Conservation (phyloP, 2,329 filamentous ascomycete genomes). For the Huntiella moniliformis region DNA sequence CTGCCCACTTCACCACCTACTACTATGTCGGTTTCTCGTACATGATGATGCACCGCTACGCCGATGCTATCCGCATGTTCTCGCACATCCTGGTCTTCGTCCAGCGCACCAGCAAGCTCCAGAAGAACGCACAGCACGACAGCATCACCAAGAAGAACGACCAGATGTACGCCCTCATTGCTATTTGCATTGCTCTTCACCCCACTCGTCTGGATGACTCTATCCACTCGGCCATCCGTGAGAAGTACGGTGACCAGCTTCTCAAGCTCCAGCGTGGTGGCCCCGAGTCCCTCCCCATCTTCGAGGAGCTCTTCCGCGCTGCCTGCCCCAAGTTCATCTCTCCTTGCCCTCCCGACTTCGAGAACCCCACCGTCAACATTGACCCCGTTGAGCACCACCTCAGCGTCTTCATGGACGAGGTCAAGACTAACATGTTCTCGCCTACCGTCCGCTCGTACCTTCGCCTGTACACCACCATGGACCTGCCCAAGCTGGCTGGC, state of each 20-base stretch:
- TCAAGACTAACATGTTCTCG: slow-evolving; percentile 97
- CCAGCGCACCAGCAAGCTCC: slow-evolving; percentile 98
- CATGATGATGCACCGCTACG: slow-evolving; percentile 99
- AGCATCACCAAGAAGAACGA: slow-evolving; percentile 99
- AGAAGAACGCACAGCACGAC: slow-evolving; percentile 97
- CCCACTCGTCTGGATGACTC: slow-evolving; percentile 95
- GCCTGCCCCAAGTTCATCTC: slow-evolving; percentile 99
- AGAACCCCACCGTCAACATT: slow-evolving; percentile 86
- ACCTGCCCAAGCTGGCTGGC: slow-evolving; percentile 89
- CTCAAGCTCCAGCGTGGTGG: slow-evolving; percentile 91
- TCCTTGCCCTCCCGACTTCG: slow-evolving; percentile 90
- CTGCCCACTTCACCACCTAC: slow-evolving; percentile 98
- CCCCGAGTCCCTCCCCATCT: slow-evolving; percentile 84
- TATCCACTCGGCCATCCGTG: slow-evolving; percentile 90
- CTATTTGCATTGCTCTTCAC: slow-evolving; percentile 96
- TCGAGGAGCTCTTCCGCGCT: slow-evolving; percentile 92
- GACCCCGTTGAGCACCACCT: slow-evolving; percentile 97
- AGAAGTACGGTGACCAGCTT: slow-evolving; percentile 99
- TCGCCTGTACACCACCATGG: slow-evolving; percentile 98
- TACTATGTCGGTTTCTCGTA: slow-evolving; percentile 99
- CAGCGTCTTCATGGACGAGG: slow-evolving; percentile 97
- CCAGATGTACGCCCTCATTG: slow-evolving; percentile 98
- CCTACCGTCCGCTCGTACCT: slow-evolving; percentile 97
- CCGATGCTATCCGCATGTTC: slow-evolving; percentile 99
- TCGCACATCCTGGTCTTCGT: slow-evolving; percentile 99